Evolutionary conservation across 495 filamentous ascomycete species (phyloP).

Genomic region (Neurospora sublineolata): DNA sequence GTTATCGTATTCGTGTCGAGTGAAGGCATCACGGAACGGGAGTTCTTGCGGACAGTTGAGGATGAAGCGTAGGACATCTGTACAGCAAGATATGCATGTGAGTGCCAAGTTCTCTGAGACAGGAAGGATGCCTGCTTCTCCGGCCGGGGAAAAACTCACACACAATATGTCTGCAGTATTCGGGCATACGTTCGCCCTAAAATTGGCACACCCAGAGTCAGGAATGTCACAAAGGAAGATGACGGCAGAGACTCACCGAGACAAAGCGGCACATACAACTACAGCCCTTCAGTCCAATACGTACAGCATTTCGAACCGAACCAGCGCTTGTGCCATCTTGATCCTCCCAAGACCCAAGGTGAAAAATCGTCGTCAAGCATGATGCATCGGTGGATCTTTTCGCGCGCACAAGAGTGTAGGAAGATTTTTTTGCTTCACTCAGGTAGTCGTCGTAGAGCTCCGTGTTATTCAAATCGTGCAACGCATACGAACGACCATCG

Average conservation of each 20-base stretch:
- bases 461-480: neutral
- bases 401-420: neutral
- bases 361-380: neutral
- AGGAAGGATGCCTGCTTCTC: neutral
- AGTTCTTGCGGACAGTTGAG: neutral
- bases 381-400: neutral
- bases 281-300: neutral
- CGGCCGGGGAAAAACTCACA: neutral
- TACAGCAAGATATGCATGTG: neutral
- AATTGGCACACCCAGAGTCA: neutral
- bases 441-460: neutral
- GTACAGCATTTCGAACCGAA: neutral
- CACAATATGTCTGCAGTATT: neutral
- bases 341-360: neutral
- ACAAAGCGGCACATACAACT: neutral
- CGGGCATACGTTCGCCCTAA: neutral
- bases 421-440: neutral
- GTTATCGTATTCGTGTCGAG: neutral
- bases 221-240: neutral
- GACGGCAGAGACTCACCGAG: neutral
- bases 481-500: neutral
- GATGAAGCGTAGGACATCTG: neutral
- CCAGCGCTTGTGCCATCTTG: too few species aligned
- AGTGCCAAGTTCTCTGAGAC: neutral
- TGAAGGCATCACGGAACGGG: neutral